Evolutionary conservation across 2,329 filamentous ascomycete species (phyloP), one percentile per base, ranked within the genome.

Genomic region (Pyrenochaeta sp.): DNA sequence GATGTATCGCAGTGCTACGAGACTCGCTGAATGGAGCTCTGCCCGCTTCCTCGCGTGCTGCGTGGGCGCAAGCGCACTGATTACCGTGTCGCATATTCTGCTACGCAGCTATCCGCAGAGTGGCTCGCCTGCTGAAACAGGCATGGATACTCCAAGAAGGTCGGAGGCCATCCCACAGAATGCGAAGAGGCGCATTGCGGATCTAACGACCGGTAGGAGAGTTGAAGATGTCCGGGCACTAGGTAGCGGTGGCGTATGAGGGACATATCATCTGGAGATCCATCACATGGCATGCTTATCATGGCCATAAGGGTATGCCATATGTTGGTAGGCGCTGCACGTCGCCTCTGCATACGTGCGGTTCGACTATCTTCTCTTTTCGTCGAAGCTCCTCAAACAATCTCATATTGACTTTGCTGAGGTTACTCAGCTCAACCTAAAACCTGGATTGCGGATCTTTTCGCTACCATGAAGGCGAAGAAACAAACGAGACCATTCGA

Each of bases 371-470:
- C 58, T 58, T 54, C 49, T 54, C 53, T 43, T 59, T 59, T 43
- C 52, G 56, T 56, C 44, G 53, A 50, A 44, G 52, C 52, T 55
- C 54, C 55, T 57, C 43, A 27, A 54, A 47, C 15, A 51, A 60
- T 55, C 55, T 63, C 55, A 53, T 62, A 61, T 50, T 54, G 58
- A 65, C 52, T 64, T 58, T 64, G 59, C 52, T 62, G 48, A 71
- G 56, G 69, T 74, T 67, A 72, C 64, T 65, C 59, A 65, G 53
- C 58, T 67, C 59, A 67, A 69, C 68, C 73, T 68, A 54, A 60
- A 66, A 73, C 73, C 74, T 64, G 72, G 73, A 62, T 61, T 56
- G 52, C 58, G 74, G 72, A 69, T 66, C 58, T 27, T 51, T 49
- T 66, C 61, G 62, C 64, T 59, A 65, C 59, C 56, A 27, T 54